A percentile compares a stretch with the other conserved stretches of the same genome.
These are phyloP conservation scores for Russula ochroleuca DNA, from an alignment of 768 basidiomycete genomes.

Conservation along the genomic window DNA sequence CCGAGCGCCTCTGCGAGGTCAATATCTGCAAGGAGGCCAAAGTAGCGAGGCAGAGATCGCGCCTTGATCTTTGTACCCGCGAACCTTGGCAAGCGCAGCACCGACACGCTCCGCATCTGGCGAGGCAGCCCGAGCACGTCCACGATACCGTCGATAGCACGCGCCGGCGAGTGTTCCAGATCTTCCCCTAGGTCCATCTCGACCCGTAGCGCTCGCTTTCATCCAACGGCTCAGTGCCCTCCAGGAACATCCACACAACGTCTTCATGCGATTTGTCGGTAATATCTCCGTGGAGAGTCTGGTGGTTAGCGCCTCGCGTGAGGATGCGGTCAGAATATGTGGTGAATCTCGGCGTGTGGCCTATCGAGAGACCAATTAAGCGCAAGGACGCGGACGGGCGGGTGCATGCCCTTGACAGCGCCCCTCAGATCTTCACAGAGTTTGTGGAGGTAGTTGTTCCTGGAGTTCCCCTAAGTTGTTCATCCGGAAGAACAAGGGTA, in stretches of 20 bases:
- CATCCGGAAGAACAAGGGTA: not conserved
- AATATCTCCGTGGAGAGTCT: conserved; percentile 69
- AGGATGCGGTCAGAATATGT: conserved; percentile 68
- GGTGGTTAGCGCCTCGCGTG: conserved; percentile 78
- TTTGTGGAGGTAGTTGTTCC: conserved; percentile 57
- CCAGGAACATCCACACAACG: conserved; percentile 79
- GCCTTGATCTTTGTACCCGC: conserved; percentile 37
- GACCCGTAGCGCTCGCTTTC: conserved; percentile 50
- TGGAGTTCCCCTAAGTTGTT: conserved; percentile 30
- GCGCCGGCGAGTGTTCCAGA: conserved; percentile 50
- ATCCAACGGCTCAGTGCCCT: conserved; percentile 54
- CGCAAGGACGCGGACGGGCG: conserved; percentile 71
- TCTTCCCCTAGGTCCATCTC: conserved; percentile 59
- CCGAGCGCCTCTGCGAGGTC: conserved; percentile 51
- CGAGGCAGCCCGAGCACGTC: conserved; percentile 48
- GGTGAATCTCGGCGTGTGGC: conserved; percentile 31
- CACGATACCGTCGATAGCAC: conserved; percentile 57
- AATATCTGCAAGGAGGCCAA: conserved; percentile 70
- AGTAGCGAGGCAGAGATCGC: conserved; percentile 57
- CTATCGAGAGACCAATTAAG: conserved; percentile 4
- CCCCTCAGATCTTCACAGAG: conserved; percentile 49
- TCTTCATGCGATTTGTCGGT: conserved; percentile 60
- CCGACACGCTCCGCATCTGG: conserved; percentile 51
- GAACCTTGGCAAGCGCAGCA: conserved; percentile 44
- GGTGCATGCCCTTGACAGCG: conserved; percentile 40